Evolutionary conservation across 2,329 filamentous ascomycete genomes (phyloP), one percentile per base, ranked within the genome.

Genomic region (Arthrobotrys iridis): DNA sequence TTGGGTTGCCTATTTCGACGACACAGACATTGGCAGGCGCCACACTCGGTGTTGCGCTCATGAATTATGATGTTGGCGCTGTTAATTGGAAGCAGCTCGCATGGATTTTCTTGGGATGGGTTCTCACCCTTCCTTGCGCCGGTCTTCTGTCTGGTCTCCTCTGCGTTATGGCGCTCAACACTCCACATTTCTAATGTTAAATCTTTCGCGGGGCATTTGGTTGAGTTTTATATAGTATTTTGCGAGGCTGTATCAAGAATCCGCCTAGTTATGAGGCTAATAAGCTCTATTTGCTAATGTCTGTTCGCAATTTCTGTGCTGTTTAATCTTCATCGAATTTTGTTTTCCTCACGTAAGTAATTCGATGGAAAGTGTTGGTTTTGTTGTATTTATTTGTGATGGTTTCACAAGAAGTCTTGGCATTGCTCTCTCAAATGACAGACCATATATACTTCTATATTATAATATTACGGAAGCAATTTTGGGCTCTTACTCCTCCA

Each of bases 71-170:
- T 52, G 85, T 84, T 83, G 83, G 84, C 41, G 85, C 87, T 22
- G 87, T 89, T 78, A 89, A 89, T 82, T 89, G 86, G 86, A 85
- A 86, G 70, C 87, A 88, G 84, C 85, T 89, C 1, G 84, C 82
- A 2, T 87, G 87, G 84, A 87, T 89, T 78, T 87, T 88, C 78
- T 79, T 84, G 20, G 86, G 86, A 55, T 89, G 87, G 88, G 82
- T 89, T 80, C 84, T 88, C 74, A 89, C 88, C 0, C 84, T 89
- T 8, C 88, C 88, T 2, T 78, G 82, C 15, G 83, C 88, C 4
- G 88, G 86, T 40, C 82, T 87, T 26, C 83, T 90, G 30, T 86
- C 86, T 3, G 88, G 88, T 4, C 84, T 85, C 60, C 80, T 89
- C 45, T 89, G 88, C 86, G 88, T 84, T 2, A 85, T 90, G 63